Evolutionary conservation across 2,329 filamentous ascomycete genomes (phyloP), one percentile per base, ranked within the genome.

Genomic region (Eurotiales sp.): DNA sequence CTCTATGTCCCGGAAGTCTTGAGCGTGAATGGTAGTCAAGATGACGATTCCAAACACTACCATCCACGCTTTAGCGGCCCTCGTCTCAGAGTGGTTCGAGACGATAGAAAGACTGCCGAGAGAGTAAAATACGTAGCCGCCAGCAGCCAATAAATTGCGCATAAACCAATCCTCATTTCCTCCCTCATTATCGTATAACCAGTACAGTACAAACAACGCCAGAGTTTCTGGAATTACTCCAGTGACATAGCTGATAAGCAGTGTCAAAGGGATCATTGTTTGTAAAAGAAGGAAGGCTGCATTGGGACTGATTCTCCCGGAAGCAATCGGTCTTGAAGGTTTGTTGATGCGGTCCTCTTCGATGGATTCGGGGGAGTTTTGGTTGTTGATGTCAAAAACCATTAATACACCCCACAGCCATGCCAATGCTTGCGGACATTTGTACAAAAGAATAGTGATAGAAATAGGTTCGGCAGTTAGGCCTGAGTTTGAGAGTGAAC

Each of bases 381-480:
- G 51, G 12, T 53, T 53, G 32, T 53, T 53, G n/a, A 53, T 53
- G 41, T 49, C 51, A 39, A 53, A 53, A 12, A 53, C 51, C 51
- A 53, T 53, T 17, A 53, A 21, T 2, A 53, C 46, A 3, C 39
- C 51, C 51, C 51, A 53, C 4, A 53, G 39, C 51, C 51, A 53
- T 4, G 34, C 12, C 4, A 53, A 17, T 14, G 51, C 51, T 14
- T 44, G 32, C 10, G 51, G 32, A n/a, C 17, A 45, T 14, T 40
- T 45, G 32, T 49, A 44, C 21, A 44, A n/a, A 6, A 53, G 12
- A 41, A 41, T 29, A 3, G 21, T 29, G 29, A 49, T 36, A 8
- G 45, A 8, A 11, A 53, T 7, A 12, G 46, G 17, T 6, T 19
- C 40, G 11, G n/a, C 12, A 11, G 51, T 53, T 6, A 53, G 40